These are phyloP conservation scores for Colletotrichum filicis DNA, from an alignment of 2,329 filamentous ascomycete species.

Conservation along the genomic window DNA sequence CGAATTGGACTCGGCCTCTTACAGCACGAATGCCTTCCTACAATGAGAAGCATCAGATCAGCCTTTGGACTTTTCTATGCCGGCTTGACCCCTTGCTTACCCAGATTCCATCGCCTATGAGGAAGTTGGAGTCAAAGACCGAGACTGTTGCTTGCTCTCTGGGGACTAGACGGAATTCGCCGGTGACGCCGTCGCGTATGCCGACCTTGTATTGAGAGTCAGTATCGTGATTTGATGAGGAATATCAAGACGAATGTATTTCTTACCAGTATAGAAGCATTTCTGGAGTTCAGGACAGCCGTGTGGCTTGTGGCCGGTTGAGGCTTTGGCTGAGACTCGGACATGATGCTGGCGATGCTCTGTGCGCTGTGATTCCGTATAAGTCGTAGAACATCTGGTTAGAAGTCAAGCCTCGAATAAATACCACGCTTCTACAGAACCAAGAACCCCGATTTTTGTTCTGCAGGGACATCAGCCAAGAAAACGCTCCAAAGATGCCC, in stretches of 20 bases:
- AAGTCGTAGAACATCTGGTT: not conserved
- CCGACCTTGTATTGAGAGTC: conserved; percentile 35
- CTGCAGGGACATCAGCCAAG: not conserved
- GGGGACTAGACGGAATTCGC: conserved; percentile 38
- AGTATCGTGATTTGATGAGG: not conserved
- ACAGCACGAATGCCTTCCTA: conserved; percentile 42
- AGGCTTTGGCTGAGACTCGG: conserved; percentile 4
- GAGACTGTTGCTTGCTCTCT: conserved; percentile 39
- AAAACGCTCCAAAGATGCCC: no score
- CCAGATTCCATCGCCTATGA: conserved; percentile 43
- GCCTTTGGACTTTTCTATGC: not conserved
- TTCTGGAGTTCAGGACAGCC: conserved; percentile 39
- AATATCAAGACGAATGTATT: not conserved
- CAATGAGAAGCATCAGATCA: not conserved
- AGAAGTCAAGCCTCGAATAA: not conserved
- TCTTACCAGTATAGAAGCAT: conserved; percentile 38
- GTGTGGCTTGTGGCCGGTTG: conserved; percentile 36
- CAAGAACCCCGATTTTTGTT: not conserved
- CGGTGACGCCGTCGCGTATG: conserved; percentile 41
- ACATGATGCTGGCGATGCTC: not conserved
- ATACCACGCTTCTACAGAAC: not conserved
- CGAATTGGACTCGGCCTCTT: conserved; percentile 41
- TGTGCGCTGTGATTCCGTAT: not conserved
- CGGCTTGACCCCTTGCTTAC: conserved; percentile 10
- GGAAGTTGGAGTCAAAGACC: conserved; percentile 43